phyloP scores from a whole-genome alignment of 371 early-diverging fungal genomes.

The Mortierella polycephala region DNA sequence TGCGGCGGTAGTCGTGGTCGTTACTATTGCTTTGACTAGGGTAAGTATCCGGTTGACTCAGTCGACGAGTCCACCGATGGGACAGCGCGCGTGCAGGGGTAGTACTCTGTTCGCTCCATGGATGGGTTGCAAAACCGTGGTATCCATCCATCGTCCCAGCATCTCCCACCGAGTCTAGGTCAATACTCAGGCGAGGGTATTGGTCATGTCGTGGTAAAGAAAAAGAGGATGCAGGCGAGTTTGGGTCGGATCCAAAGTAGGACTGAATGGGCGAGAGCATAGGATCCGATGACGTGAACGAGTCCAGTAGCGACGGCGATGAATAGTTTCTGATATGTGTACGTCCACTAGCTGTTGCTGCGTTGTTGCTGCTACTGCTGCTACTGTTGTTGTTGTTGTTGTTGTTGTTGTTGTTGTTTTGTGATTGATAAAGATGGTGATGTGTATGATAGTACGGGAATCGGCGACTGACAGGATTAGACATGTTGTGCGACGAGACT shows the following conservation, averaged over 20 bases:
- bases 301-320: conserved; percentile 39
- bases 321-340: conserved; percentile 43
- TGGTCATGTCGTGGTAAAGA: conserved; percentile 46
- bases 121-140: conserved; percentile 50
- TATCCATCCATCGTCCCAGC: conserved; percentile 33
- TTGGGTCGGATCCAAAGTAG: conserved; percentile 50
- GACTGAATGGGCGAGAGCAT: conserved; percentile 51
- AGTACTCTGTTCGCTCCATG: conserved; percentile 53
- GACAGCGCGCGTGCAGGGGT: conserved; percentile 41
- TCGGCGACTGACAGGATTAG: conserved; percentile 8
- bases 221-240: conserved; percentile 37
- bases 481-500: conserved; percentile 1
- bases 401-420: background rate
- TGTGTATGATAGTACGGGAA: conserved; percentile 10
- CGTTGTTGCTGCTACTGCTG: conserved; percentile 26
- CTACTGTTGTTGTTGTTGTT: conserved; percentile 11
- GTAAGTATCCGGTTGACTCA: conserved; percentile 30
- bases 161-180: conserved; percentile 7
- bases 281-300: conserved; percentile 45
- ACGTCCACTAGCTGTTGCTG: conserved; percentile 23
- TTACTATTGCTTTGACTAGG: background rate
- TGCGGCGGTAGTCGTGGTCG: background rate
- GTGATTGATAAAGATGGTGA: background rate
- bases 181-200: conserved; percentile 24
- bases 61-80: conserved; percentile 48